A percentile compares a stretch with the other conserved stretches of the same genome.
Conservation (phyloP, 352 stramenopile genomes). For the Pythium phragmitis region DNA sequence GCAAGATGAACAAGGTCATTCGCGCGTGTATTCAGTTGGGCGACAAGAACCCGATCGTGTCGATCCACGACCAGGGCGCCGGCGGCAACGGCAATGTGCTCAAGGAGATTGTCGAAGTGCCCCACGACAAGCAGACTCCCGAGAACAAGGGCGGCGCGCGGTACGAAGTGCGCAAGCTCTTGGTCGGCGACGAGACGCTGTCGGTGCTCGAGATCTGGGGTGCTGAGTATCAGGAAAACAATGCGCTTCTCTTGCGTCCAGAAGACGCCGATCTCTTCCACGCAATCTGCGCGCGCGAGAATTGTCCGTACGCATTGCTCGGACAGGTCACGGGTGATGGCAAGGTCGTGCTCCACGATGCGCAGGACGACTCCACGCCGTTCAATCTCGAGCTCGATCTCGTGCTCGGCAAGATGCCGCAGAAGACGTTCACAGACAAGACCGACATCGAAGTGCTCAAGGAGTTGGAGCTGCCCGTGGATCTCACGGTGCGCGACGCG, state of each 20-base stretch:
- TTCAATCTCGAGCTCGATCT: conserved; percentile 98
- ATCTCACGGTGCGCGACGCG: conserved; percentile 87
- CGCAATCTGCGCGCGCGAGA: conserved; percentile 96
- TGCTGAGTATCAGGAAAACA: conserved; percentile 99
- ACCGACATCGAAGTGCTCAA: conserved; percentile 55
- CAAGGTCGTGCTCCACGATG: conserved; percentile 96
- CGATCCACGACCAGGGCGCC: conserved; percentile 99
- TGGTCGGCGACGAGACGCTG: conserved; percentile 97
- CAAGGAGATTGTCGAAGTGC: conserved; percentile 98
- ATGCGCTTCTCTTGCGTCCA: conserved; percentile 94
- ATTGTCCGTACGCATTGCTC: conserved; percentile 95
- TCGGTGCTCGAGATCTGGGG: conserved; percentile 99
- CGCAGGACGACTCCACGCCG: conserved; percentile 91
- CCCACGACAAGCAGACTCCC: conserved; percentile 81
- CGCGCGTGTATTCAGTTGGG: conserved; percentile 97
- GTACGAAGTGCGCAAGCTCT: conserved; percentile 97
- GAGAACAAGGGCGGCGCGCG: conserved; percentile 79
- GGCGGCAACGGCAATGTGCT: conserved; percentile 99
- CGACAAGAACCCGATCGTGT: conserved; percentile 98
- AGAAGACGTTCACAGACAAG: conserved; percentile 97
- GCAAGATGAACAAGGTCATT: conserved; percentile 99
- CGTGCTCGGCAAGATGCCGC: conserved; percentile 98
- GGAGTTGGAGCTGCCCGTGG: conserved; percentile 80
- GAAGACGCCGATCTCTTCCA: conserved; percentile 92
- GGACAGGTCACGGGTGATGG: conserved; percentile 95